These are phyloP conservation scores for Pseudocercospora fijiensis DNA, from an alignment of 2,329 filamentous ascomycete species.

Conservation along the genomic window DNA sequence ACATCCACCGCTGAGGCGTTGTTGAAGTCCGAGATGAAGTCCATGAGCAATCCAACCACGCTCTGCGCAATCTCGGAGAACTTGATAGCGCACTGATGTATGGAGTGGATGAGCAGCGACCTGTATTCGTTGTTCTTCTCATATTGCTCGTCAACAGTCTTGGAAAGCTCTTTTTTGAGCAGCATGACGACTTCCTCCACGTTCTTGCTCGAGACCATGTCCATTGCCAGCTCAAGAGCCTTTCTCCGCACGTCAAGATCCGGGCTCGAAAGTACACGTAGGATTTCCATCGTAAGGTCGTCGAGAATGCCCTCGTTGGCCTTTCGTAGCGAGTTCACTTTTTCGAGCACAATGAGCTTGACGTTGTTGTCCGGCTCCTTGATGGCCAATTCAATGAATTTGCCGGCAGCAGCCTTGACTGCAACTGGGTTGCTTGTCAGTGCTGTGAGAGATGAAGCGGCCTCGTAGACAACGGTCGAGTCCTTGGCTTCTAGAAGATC, in stretches of 20 bases:
- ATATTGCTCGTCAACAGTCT: conserved; percentile 97
- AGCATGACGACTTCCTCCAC: conserved; percentile 95
- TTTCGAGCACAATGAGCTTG: conserved; percentile 94
- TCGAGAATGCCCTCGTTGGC: conserved; percentile 90
- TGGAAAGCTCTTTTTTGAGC: conserved; percentile 94
- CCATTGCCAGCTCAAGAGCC: conserved; percentile 82
- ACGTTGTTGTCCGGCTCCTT: conserved; percentile 99
- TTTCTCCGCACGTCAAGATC: conserved; percentile 95
- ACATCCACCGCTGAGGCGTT: conserved; percentile 95
- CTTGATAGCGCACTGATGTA: conserved; percentile 97
- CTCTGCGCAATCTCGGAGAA: conserved; percentile 97
- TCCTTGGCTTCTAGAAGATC: conserved; percentile 90
- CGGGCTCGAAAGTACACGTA: conserved; percentile 89
- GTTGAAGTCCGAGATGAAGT: conserved; percentile 98
- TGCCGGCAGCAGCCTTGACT: conserved; percentile 91
- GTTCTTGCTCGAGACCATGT: conserved; percentile 99
- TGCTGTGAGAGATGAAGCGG: conserved; percentile 88
- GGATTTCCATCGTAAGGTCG: conserved; percentile 93
- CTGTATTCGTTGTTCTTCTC: conserved; percentile 97
- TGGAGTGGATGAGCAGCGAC: conserved; percentile 91
- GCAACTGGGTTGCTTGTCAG: conserved; percentile 96
- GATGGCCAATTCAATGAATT: conserved; percentile 95
- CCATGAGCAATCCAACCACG: conserved; percentile 95
- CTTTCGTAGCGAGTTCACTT: conserved; percentile 81
- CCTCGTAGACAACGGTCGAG: conserved; percentile 96